phyloP scores from a whole-genome alignment of 1,284 basidiomycete genomes.

The Sporisorium scitamineum region DNA sequence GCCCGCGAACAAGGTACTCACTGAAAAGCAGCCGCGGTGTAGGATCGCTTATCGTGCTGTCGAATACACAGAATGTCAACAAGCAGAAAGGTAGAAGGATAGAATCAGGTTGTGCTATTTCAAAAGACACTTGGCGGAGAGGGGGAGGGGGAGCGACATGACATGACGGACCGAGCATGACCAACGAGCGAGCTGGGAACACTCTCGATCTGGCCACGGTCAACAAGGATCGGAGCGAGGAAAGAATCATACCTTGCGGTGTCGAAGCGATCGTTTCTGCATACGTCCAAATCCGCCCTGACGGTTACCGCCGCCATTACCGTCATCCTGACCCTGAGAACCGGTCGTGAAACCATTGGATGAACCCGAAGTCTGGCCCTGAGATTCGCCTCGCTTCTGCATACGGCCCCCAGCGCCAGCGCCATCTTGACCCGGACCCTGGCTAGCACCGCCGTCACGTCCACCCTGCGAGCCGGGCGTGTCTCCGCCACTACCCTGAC shows the following conservation, averaged over 20 bases:
- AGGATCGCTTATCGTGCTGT: constrained; percentile 26
- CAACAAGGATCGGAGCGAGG: not conserved
- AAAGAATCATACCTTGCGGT: constrained; percentile 41
- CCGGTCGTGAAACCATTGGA: too few relatives aligned
- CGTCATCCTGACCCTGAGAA: too few relatives aligned
- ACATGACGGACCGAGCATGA: not conserved
- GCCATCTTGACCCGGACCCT: not conserved
- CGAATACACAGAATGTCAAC: constrained; percentile 2
- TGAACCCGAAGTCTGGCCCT: too few relatives aligned
- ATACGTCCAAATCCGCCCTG: constrained; percentile 7
- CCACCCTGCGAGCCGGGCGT: too few relatives aligned
- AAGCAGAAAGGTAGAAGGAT: not conserved
- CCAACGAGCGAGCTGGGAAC: not conserved
- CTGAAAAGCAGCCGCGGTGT: constrained; percentile 5
- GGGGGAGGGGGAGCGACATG: not conserved
- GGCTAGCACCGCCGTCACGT: not conserved
- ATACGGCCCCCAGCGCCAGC: not conserved
- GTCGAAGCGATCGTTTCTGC: constrained; percentile 28
- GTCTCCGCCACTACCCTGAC: not conserved
- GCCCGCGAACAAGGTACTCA: constrained; percentile 11
- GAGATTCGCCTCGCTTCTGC: too few relatives aligned
- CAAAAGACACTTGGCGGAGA: not conserved
- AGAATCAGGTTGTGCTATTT: constrained; percentile 17
- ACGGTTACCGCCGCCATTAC: too few relatives aligned
- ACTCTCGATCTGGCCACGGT: not conserved